Base-by-base conservation (phyloP, 176 grass and related monocot genomes). In the Ampelocalamus luodianensis region DNA sequence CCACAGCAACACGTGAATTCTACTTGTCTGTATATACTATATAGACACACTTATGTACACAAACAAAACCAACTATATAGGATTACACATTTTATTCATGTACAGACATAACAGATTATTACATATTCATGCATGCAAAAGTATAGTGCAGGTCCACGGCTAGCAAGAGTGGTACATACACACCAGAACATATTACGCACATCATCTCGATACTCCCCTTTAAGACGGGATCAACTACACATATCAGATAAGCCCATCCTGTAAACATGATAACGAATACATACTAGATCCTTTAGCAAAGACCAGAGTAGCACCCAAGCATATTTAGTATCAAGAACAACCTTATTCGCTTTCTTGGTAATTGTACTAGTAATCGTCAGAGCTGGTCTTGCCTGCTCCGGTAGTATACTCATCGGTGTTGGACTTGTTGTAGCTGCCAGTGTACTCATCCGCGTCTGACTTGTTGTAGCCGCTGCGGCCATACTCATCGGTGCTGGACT, bases 301-400 rank as follows among this genome's bases (percentile, higher is more conserved):
- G 48, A 49, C 26, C 8, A 53, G 67, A 53, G 67, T 40, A 63
- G 58, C 37, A 51, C n/a, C 26, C 75, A 48, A 5, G n/a, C 53
- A 39, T 44, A 68, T 38, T 48, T 36, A 27, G 15, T 17, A 29
- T n/a, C 76, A 51, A 51, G 44, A 60, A 70, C 54, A 51, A 34
- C n/a, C 32, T 56, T 39, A 38, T 50, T 38, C 32, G 11, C 43
- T 74, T 85, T 37, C 26, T 0, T 48, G 6, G 8, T 16, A 9
- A n/a, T 54, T 22, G 6, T 65, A 11, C 14, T 86, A 86, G 72
- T 77, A 85, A 37, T 54, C 55, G 4, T 54, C 43, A 18, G 76
- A 50, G 58, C 59, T 51, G 32, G 45, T 10, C 67, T 81, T 64
- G 65, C 64, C 74, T 48, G 36, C 67, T 24, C 61, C 3, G 23